phyloP scores from a whole-genome alignment of 2,329 filamentous ascomycete species.

The Cadophora sp. region DNA sequence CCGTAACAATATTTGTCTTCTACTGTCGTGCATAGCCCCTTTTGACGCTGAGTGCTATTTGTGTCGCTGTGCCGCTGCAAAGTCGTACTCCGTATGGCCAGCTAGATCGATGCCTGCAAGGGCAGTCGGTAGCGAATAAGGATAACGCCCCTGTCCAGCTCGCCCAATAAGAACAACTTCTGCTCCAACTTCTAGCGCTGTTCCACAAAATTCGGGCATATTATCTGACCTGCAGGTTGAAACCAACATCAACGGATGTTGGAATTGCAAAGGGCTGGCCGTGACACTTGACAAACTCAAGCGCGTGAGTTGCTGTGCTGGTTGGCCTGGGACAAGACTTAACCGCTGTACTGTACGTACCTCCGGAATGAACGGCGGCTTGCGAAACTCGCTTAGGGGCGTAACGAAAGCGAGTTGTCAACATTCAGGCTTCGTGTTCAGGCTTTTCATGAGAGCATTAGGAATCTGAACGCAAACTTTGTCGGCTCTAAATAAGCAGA shows the following conservation, averaged over 20 bases:
- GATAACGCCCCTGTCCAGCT: background rate
- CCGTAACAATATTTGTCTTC: background rate
- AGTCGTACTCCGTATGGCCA: no score
- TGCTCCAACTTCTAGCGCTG: background rate
- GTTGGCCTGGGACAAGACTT: no score
- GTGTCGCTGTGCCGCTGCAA: background rate
- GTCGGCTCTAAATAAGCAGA: background rate
- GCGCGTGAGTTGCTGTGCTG: no score
- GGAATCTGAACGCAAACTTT: background rate
- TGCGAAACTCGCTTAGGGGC: no score
- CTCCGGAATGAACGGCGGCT: no score
- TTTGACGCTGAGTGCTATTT: background rate
- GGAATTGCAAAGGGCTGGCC: background rate
- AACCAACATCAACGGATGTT: constrained; percentile 1
- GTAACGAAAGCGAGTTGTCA: background rate
- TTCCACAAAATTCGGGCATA: background rate
- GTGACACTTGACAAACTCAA: no score
- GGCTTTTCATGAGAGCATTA: background rate
- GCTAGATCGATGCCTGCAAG: no score
- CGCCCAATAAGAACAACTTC: background rate
- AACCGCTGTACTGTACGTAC: no score
- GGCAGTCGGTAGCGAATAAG: no score
- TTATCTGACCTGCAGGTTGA: background rate
- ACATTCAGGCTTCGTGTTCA: background rate
- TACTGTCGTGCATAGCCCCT: background rate